Percentiles rank a stretch among this genome's conserved stretches.
phyloP scores from a whole-genome alignment of 2,329 filamentous ascomycete genomes.

The Cladophialophora carrionii region DNA sequence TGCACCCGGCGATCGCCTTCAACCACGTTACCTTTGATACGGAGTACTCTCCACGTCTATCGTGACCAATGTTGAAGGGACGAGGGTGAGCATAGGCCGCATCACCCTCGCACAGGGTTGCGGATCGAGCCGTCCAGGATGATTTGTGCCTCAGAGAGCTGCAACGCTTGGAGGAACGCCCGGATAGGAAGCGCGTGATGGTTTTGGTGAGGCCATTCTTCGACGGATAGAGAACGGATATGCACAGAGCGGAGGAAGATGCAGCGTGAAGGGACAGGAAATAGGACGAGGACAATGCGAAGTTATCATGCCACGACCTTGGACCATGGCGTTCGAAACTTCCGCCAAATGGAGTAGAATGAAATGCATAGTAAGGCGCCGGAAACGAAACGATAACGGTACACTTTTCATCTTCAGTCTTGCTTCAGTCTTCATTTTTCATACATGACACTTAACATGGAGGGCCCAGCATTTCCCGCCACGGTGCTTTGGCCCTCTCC shows the following conservation, averaged over 20 bases:
- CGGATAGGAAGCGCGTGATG: conserved; percentile 9
- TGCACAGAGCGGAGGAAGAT: conserved; percentile 11
- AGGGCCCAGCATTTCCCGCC: conserved; percentile 37
- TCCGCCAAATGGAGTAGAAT: background rate
- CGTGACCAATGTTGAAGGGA: too few relatives aligned
- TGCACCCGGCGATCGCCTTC: too few relatives aligned
- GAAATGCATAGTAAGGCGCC: background rate
- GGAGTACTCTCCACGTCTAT: too few relatives aligned
- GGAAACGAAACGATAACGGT: background rate
- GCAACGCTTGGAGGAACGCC: conserved; percentile 14
- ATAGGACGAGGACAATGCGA: background rate
- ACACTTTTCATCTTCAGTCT: background rate
- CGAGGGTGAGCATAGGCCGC: too few relatives aligned
- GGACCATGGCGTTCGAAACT: background rate
- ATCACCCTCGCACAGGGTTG: conserved; percentile 1
- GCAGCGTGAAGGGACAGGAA: background rate
- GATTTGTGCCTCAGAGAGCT: conserved; percentile 19
- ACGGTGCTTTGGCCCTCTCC: conserved; percentile 37
- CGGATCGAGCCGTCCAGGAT: conserved; percentile 7
- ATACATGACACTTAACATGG: background rate
- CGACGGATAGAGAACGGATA: conserved; percentile 25
- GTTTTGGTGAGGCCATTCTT: conserved; percentile 23
- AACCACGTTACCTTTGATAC: too few relatives aligned
- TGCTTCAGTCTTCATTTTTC: background rate
- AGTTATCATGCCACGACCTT: background rate